Conservation (phyloP, 1,139 yeast genomes). For the Magnusiomyces tetraspermus region DNA sequence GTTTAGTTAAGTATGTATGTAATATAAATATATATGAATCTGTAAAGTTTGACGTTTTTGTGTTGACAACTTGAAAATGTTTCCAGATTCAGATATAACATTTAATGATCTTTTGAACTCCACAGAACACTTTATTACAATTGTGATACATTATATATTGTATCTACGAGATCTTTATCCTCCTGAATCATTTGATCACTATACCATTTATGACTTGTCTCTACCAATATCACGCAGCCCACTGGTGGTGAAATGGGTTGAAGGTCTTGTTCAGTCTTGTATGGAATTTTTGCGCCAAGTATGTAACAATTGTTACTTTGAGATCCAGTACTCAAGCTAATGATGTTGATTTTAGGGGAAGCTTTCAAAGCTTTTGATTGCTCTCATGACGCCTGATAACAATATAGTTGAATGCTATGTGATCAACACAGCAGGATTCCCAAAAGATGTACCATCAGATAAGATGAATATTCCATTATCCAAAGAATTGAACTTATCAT, state of each 20-base stretch:
- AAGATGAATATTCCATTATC: background rate
- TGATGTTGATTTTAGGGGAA: too few relatives aligned
- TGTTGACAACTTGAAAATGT: background rate
- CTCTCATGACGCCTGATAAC: background rate
- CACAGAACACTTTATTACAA: conserved; percentile 8
- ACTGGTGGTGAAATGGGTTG: conserved; percentile 1
- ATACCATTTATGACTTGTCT: background rate
- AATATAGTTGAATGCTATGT: background rate
- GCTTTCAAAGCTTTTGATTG: background rate
- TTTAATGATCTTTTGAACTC: background rate
- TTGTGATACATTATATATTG: background rate
- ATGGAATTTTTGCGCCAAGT: background rate
- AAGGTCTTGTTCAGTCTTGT: background rate
- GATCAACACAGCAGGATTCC: background rate
- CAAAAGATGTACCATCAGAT: background rate
- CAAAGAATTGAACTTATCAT: background rate
- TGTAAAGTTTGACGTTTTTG: background rate
- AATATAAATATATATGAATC: background rate
- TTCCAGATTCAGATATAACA: background rate
- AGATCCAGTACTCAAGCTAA: too few relatives aligned
- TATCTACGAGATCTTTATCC: background rate
- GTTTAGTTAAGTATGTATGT: conserved; percentile 2
- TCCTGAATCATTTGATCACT: background rate
- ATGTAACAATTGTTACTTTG: background rate
- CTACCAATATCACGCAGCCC: background rate